Evolutionary conservation across 805 yeast species (phyloP), one percentile per base, ranked within the genome.

Genomic region (Torulaspora gathmanii): DNA sequence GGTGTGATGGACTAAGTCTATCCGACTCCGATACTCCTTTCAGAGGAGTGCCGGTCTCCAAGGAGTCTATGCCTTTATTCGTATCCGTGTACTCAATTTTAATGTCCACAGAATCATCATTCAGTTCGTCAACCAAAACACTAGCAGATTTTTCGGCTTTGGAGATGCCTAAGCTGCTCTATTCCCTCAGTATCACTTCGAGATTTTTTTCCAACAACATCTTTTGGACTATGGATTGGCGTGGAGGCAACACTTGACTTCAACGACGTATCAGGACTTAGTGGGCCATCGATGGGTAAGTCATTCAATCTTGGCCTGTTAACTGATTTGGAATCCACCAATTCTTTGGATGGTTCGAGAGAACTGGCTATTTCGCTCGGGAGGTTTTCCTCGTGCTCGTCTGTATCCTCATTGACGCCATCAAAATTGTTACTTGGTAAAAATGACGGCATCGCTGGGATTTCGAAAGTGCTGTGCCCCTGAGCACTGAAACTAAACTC

Each of bases 401-500:
- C 37, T 5, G 33, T 20, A 11, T 27, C 12, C 16, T 44, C 39
- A 13, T 37, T 28, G n/a, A 31, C 13, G 8, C 19, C 17, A 5
- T 16, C 22, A 11, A 31, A 28, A 4, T 40, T 36, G n/a, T 26
- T 44, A 15, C 25, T 13, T 7, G 36, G 43, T 15, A 22, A 5
- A 12, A 23, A 25, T 4, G 44, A 17, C 8, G 46, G 35, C 13
- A 41, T 20, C 15, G 47, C n/a, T 15, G 63, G 63, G 22, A 63
- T 56, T 26, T 57, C 55, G 44, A 63, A 63, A 2, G 57, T 47
- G 25, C 58, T 59, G 35, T 57, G 56, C 1, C 66, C 66, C 16
- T 58, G 57, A 9, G 56, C 53, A 42, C 59, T 57, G 31, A 62
- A 63, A 36, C 65, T 60, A 29, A 62, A 52, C 4, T 59, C 65